Evolutionary conservation across 1,284 basidiomycete species (phyloP), one percentile per base, ranked within the genome.

Genomic region (Volvariella surrecta): DNA sequence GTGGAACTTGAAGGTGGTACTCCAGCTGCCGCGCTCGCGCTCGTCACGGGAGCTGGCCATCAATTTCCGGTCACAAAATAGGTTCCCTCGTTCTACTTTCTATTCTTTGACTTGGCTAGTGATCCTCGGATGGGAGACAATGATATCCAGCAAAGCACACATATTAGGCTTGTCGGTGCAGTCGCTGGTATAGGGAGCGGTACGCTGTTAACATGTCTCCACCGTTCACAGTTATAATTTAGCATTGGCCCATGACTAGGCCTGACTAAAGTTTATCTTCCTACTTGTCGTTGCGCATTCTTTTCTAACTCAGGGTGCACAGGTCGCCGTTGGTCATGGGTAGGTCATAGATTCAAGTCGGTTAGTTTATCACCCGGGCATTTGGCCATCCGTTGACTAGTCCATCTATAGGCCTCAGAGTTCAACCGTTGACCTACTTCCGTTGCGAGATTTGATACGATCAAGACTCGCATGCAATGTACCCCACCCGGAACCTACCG

Each of bases 401-500:
- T 28, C 24, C 11, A 28, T 28, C 32, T 37, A 39, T 39, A 19
- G 37, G 15, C 37, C 9, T 19, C 34, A 43, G 34, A 43, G 34
- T 46, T 34, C 40, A 46, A 37, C 39, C 42, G 42, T 44, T 48
- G 34, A 52, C 20, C 44, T 38, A 34, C 40, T 46, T 42, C 18
- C 10, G 39, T 42, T 18, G 42, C n/a, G 48, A 81, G 77, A 2
- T 82, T 84, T 56, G 82, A 86, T 55, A 86, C 81, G 11, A 72
- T 89, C 54, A 87, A 89, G 58, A 82, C 82, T 1, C 76, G 84
- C 15, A 59, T 89, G 55, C 86, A 84, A 59, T 86, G 82, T 54
- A 72, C 77, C 11, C 76, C 81, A n/a, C 65, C 73, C n/a, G 81
- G 79, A 32, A 77, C 76, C 11, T 86, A 86, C 58, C 64, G 62